Conservation (phyloP, 2,329 filamentous ascomycete species). For the Penicillium sp. region DNA sequence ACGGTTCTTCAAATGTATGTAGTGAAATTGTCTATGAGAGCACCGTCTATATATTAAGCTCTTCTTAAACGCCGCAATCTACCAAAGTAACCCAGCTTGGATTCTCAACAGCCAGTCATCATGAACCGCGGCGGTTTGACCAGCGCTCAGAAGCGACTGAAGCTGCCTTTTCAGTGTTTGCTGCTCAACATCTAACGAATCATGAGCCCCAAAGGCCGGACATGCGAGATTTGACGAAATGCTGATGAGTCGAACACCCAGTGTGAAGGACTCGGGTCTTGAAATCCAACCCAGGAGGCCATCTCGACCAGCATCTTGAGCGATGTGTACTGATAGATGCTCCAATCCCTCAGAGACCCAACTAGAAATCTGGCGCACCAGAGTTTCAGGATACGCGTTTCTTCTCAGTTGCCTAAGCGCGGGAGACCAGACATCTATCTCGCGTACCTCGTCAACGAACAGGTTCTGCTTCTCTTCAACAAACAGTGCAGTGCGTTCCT, state of each 20-base stretch:
- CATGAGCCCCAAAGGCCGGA: constrained; percentile 16
- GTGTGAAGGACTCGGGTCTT: constrained; percentile 62
- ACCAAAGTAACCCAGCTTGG: constrained; percentile 17
- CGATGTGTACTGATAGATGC: constrained; percentile 26
- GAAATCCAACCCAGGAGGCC: constrained; percentile 72
- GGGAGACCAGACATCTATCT: constrained; percentile 66
- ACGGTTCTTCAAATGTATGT: neutral
- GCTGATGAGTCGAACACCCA: constrained; percentile 41
- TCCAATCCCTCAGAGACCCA: constrained; percentile 37
- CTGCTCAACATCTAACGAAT: constrained; percentile 17
- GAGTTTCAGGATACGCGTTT: constrained; percentile 21
- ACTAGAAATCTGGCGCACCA: constrained; percentile 21
- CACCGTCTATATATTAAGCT: constrained; percentile 20
- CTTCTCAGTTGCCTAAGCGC: constrained; percentile 43
- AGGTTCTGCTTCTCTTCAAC: constrained; percentile 89
- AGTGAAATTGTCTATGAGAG: constrained; percentile 4
- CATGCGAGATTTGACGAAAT: constrained; percentile 37
- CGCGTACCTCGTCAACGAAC: constrained; percentile 79
- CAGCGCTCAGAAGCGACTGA: constrained; percentile 23
- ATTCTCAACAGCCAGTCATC: constrained; percentile 34
- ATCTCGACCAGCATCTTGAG: constrained; percentile 48
- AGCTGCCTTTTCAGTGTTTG: constrained; percentile 23
- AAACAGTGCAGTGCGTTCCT: constrained; percentile 61
- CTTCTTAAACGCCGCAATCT: constrained; percentile 5
- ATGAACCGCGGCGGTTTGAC: constrained; percentile 28